Evolutionary conservation across 768 basidiomycete genomes (phyloP).

Genomic region (Hydnum rufescens): DNA sequence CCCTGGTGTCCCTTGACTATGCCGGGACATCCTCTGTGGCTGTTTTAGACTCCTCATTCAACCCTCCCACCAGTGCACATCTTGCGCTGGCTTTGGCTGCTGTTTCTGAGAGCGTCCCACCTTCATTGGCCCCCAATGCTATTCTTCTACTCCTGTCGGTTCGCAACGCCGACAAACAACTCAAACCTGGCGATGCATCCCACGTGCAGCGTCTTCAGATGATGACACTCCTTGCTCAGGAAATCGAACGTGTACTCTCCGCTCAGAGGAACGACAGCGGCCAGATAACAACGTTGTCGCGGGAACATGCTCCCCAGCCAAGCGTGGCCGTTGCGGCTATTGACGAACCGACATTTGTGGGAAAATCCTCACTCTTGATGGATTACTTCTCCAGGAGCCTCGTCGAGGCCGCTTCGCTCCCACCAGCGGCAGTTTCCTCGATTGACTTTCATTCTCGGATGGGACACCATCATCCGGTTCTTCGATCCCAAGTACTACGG

Average conservation of each 20-base stretch:
- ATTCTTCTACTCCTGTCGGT: constrained; percentile 64
- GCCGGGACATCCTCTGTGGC: no score
- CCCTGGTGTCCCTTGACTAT: no score
- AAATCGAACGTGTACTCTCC: constrained; percentile 24
- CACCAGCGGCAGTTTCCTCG: constrained; percentile 16
- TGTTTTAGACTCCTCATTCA: constrained; percentile 83
- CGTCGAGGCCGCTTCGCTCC: constrained; percentile 5
- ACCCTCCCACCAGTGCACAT: constrained; percentile 79
- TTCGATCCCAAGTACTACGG: constrained; percentile 58
- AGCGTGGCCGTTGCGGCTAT: constrained; percentile 66
- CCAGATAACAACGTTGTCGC: constrained; percentile 11
- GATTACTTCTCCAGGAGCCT: constrained; percentile 18
- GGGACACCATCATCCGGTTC: constrained; percentile 70
- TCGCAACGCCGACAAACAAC: constrained; percentile 66
- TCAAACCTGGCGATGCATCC: constrained; percentile 51
- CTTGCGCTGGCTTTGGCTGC: constrained; percentile 37
- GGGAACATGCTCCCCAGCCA: constrained; percentile 1
- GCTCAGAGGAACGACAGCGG: constrained; percentile 22
- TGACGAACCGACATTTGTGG: constrained; percentile 75
- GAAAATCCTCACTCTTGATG: constrained; percentile 47
- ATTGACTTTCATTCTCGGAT: constrained; percentile 57
- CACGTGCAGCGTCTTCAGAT: constrained; percentile 67
- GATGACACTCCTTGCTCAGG: constrained; percentile 51
- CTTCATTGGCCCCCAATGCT: constrained; percentile 20
- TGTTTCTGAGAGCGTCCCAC: neutral